phyloP scores from a whole-genome alignment of 768 basidiomycete genomes.

The Boletus sp. region DNA sequence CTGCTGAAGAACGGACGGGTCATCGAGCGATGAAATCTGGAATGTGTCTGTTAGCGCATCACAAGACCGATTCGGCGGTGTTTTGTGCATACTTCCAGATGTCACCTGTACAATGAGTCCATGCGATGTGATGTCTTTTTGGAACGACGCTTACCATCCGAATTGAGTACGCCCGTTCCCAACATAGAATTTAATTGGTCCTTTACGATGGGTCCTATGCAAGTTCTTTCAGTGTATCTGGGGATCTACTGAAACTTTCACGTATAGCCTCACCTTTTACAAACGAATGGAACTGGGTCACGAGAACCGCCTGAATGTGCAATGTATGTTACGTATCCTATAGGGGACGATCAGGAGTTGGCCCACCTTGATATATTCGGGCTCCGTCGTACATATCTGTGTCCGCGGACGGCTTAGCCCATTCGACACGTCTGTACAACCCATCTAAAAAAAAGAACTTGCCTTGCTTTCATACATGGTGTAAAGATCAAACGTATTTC shows the following conservation, averaged over 20 bases:
- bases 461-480: slow-evolving; percentile 30
- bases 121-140: too few relatives aligned
- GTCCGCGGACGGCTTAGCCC: not conserved
- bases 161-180: slow-evolving; percentile 42
- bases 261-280: slow-evolving; percentile 32
- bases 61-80: too few relatives aligned
- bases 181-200: slow-evolving; percentile 29
- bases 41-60: too few relatives aligned
- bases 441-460: not conserved
- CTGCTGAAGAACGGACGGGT: too few relatives aligned
- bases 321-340: not conserved
- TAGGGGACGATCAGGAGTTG: not conserved
- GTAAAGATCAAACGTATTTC: slow-evolving; percentile 24
- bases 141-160: too few relatives aligned
- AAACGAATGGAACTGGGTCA: slow-evolving; percentile 37
- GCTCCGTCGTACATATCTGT: slow-evolving; percentile 39
- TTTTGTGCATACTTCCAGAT: too few relatives aligned
- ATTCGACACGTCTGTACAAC: not conserved
- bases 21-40: too few relatives aligned
- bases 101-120: too few relatives aligned
- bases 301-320: slow-evolving; percentile 33
- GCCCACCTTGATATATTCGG: slow-evolving; percentile 40
- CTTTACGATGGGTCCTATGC: slow-evolving; percentile 22
- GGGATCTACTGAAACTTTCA: too few relatives aligned
- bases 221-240: too few relatives aligned